Evolutionary conservation across 2,329 filamentous ascomycete genomes (phyloP).

Genomic region (Tolypocladium album): DNA sequence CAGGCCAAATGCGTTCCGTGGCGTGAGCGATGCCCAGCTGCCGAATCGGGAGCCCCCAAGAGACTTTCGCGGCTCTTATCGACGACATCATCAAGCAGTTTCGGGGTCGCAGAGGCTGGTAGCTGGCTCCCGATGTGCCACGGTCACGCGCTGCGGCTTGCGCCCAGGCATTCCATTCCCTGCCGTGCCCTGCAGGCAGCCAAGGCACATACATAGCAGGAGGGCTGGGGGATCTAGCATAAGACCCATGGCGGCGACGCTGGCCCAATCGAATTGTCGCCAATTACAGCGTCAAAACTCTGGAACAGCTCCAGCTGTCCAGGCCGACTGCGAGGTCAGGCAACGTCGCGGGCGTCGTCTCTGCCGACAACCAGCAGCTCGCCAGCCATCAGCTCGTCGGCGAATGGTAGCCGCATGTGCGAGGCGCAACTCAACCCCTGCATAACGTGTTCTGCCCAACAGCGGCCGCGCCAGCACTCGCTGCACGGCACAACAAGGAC

Average conservation of each 20-base stretch:
- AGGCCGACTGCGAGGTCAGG: background rate
- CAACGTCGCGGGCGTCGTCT: background rate
- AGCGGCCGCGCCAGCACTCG: background rate
- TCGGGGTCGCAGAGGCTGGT: background rate
- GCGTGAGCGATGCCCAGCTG: background rate
- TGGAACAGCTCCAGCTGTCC: background rate
- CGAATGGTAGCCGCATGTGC: background rate
- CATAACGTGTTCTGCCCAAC: background rate
- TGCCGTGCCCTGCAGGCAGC: background rate
- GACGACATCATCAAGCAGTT: background rate
- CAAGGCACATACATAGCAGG: background rate
- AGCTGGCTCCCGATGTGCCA: background rate
- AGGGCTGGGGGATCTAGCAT: background rate
- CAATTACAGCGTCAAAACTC: background rate
- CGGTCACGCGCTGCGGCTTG: background rate
- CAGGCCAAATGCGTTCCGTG: background rate
- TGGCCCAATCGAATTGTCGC: background rate
- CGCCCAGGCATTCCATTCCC: background rate
- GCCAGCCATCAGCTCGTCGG: background rate
- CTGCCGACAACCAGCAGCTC: background rate
- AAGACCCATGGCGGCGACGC: background rate
- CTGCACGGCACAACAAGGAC: background rate
- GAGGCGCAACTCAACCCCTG: background rate
- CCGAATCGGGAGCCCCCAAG: background rate
- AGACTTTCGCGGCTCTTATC: conserved; percentile 1